Percentiles rank a stretch among this genome's conserved stretches.
Conservation (phyloP, 768 basidiomycete genomes). For the Calocybe indica region DNA sequence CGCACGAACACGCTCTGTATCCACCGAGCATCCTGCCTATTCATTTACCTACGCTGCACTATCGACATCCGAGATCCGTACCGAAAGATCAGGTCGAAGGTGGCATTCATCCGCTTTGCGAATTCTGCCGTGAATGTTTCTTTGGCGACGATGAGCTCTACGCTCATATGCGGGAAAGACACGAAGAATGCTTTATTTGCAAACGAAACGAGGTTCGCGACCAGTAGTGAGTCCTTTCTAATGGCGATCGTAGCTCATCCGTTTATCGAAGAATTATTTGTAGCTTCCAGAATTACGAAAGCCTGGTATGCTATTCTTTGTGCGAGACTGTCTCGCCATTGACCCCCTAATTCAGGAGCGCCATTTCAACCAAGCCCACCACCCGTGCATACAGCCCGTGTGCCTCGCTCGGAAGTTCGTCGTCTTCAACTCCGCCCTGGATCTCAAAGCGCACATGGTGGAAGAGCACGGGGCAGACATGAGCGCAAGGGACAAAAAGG, state of each 20-base stretch:
- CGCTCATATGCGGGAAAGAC: slow-evolving; percentile 85
- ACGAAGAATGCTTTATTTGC: slow-evolving; percentile 97
- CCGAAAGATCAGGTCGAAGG: slow-evolving; percentile 60
- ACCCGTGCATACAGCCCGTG: slow-evolving; percentile 63
- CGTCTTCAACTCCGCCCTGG: slow-evolving; percentile 82
- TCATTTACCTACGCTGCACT: slow-evolving; percentile 73
- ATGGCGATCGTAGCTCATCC: no score
- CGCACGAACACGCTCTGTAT: slow-evolving; percentile 91
- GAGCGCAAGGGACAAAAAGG: slow-evolving; percentile 63
- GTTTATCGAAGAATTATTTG: not conserved
- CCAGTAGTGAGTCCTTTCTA: slow-evolving; percentile 65
- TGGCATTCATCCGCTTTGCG: slow-evolving; percentile 72
- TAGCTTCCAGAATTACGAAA: slow-evolving; percentile 79
- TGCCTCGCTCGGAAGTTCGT: slow-evolving; percentile 91
- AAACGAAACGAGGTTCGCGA: slow-evolving; percentile 74
- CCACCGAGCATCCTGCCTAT: slow-evolving; percentile 49
- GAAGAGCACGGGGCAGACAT: slow-evolving; percentile 75
- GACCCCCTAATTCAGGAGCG: slow-evolving; percentile 42
- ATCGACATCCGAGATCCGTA: slow-evolving; percentile 28
- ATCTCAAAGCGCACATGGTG: slow-evolving; percentile 89
- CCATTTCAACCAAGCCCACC: slow-evolving; percentile 73
- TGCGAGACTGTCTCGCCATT: not conserved
- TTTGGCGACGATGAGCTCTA: slow-evolving; percentile 93
- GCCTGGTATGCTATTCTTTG: slow-evolving; percentile 42
- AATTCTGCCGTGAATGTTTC: slow-evolving; percentile 90